Percentiles rank a stretch among this genome's conserved stretches.
phyloP scores from a whole-genome alignment of 176 grass and related monocot genomes.

The Eremochloa ophiuroides region DNA sequence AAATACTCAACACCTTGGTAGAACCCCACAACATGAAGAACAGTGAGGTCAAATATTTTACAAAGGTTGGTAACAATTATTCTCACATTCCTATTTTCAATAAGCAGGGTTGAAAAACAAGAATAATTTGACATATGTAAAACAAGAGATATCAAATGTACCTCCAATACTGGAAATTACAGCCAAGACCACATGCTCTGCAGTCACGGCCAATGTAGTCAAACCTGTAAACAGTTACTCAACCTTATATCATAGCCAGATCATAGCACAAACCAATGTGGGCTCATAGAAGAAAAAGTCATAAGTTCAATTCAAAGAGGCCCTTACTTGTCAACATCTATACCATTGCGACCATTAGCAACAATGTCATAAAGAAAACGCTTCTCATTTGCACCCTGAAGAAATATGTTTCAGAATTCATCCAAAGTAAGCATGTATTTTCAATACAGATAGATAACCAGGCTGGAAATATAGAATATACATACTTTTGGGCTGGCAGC shows the following conservation, averaged over 20 bases:
- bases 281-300: background rate
- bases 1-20: too few species aligned
- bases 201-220: slow-evolving; percentile 95
- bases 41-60: background rate
- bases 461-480: slow-evolving; percentile 1
- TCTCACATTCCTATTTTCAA: background rate
- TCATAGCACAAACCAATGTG: slow-evolving; percentile 6
- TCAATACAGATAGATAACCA: background rate
- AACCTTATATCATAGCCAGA: slow-evolving; percentile 28
- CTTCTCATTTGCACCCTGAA: slow-evolving; percentile 76
- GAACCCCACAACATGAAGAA: background rate
- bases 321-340: slow-evolving; percentile 96
- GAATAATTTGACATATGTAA: background rate
- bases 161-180: slow-evolving; percentile 90
- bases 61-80: background rate
- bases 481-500: slow-evolving; percentile 48
- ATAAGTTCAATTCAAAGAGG: slow-evolving; percentile 15
- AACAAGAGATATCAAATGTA: slow-evolving; percentile 23
- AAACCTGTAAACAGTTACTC: slow-evolving; percentile 62
- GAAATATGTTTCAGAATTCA: slow-evolving; percentile 28
- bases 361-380: slow-evolving; percentile 96
- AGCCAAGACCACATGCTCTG: slow-evolving; percentile 90
- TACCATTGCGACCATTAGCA: slow-evolving; percentile 94
- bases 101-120: background rate
- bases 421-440: slow-evolving; percentile 4